phyloP scores from a whole-genome alignment of 768 basidiomycete species.

The Tricholoma flavovirens region DNA sequence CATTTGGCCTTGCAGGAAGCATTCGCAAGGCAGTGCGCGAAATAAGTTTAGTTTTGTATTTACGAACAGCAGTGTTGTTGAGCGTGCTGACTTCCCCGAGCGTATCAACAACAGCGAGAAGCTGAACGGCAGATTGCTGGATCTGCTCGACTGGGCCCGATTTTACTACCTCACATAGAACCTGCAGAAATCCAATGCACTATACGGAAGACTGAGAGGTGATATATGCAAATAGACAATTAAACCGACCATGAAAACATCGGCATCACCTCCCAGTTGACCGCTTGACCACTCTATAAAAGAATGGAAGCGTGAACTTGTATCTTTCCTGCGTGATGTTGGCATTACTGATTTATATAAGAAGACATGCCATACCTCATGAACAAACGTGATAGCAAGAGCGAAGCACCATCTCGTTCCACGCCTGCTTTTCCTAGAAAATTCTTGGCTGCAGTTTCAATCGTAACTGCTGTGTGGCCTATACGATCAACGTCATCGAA shows the following conservation, averaged over 20 bases:
- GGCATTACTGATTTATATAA: neutral
- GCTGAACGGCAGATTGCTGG: constrained; percentile 31
- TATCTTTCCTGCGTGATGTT: constrained; percentile 48
- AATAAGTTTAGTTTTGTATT: constrained; percentile 60
- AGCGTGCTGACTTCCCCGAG: constrained; percentile 39
- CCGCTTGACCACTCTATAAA: constrained; percentile 48
- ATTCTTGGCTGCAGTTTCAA: constrained; percentile 55
- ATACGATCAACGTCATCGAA: constrained; percentile 61
- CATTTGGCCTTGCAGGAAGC: constrained; percentile 42
- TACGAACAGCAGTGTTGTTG: constrained; percentile 63
- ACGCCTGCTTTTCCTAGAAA: constrained; percentile 68
- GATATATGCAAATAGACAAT: neutral
- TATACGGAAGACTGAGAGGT: constrained; percentile 20
- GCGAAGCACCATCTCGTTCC: constrained; percentile 78
- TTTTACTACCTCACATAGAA: constrained; percentile 66
- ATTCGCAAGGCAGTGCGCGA: constrained; percentile 60
- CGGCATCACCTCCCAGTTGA: constrained; percentile 31
- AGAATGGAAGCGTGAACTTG: constrained; percentile 36
- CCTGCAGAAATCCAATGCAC: constrained; percentile 65
- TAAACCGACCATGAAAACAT: constrained; percentile 46
- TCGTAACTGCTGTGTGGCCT: constrained; percentile 46
- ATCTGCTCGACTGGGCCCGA: constrained; percentile 53
- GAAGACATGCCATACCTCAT: constrained; percentile 50
- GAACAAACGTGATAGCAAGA: constrained; percentile 78
- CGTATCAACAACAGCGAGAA: constrained; percentile 40